Evolutionary conservation across 2,329 filamentous ascomycete genomes (phyloP), one percentile per base, ranked within the genome.

Genomic region (Geoglossum cookeanum): DNA sequence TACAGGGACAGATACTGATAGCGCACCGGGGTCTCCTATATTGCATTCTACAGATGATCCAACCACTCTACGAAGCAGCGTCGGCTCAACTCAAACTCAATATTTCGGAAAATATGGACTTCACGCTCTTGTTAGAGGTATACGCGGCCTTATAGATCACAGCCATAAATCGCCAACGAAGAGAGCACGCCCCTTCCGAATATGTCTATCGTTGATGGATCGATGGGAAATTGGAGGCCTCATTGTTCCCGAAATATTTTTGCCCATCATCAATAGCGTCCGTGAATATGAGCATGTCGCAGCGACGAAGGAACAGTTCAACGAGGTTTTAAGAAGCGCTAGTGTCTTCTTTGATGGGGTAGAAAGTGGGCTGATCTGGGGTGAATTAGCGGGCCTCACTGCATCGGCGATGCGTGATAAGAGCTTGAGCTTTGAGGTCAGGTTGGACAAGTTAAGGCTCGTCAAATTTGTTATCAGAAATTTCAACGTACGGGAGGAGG

Each of bases 311-410:
- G 70, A 78, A 5, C 81, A 91, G 58, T 88, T 92, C 60, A 77
- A 81, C 13, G 92, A 98, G 68, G 89, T 97, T 2, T 77, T 97
- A 62, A 82, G 87, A 62, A 97, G 91, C 66, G 92, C 91, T 4
- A 94, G 86, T 66, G 84, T 92, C 45, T 98, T 98, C 70, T 98
- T 98, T 63, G 92, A 98, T 66, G 91, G 91, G 4, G 91, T 97
- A 44, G 92, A 98, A 69, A 94, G 90, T 64, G 85, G 86, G 6
- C 74, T 97, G 22, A 95, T 98, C 52, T 98, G 94, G 74, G 83
- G 84, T 53, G 87, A 94, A 66, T 75, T 95, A 58, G 73, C 87
- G 58, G 74, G 79, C 11, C 75, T 92, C 47, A 72, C 92, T 59
- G 69, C 72, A 35, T 71, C 73, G 17, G 67, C 72, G 52, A 58